Evolutionary conservation across 2,329 filamentous ascomycete genomes (phyloP), one percentile per base, ranked within the genome.

Genomic region (Niveomyces coronatus): DNA sequence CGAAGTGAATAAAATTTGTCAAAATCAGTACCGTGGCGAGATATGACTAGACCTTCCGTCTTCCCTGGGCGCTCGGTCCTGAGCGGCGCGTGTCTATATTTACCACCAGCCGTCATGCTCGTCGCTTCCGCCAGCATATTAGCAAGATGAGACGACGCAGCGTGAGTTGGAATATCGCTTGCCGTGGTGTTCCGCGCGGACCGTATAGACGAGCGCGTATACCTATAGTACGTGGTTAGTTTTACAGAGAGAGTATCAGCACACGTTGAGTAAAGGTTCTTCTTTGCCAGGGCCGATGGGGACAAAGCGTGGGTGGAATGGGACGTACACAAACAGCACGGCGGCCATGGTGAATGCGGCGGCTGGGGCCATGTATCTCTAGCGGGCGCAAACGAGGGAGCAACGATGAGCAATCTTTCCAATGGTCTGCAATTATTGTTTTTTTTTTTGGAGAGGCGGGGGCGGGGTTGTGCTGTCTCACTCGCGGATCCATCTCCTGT

Each of bases 311-410:
- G n/a, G n/a, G 47, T 10, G 17, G 16, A 15, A 22, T 31, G 27
- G 16, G 16, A 37, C 60, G 49, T 54, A 67, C 56, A 64, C 65
- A 41, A 72, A 65, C 15, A 73, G 56, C 13, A 73, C 50, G 35
- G 61, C 56, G 4, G 70, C 70, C 70, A 74, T 74, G 14, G 65
- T 67, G 44, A 71, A 71, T 30, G 70, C 70, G 14, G 70, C 70
- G 17, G 65, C 52, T 9, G 70, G 70, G 35, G 67, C 66, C 41
- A 65, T 64, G 39, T 72, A 54, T 26, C 55, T 64, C 64, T 68
- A 17, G 13, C 23, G 13, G 23, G 13, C n/a, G n/a, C n/a, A 24
- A 24, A 24, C 13, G 23, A 24, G n/a, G n/a, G n/a, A n/a, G n/a
- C n/a, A n/a, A n/a, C n/a, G n/a, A n/a, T n/a, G n/a, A n/a, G n/a